Base-by-base conservation (phyloP, 2,329 filamentous ascomycete genomes). In the Geosmithia putterillii region DNA sequence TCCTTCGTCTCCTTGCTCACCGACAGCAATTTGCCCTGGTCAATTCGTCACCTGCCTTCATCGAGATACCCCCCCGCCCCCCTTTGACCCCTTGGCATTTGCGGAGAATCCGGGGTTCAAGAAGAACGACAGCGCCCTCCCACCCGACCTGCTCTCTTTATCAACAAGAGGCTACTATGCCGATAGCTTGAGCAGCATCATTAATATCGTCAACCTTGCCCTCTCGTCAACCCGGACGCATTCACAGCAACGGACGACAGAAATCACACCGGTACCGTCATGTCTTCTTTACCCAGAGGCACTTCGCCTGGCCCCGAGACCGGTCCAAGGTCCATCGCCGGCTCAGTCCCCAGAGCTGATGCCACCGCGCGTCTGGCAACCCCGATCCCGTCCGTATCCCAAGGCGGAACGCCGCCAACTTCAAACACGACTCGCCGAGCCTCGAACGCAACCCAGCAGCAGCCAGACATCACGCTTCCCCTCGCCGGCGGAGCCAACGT, bases 331-430 rank as follows among this genome's bases (percentile, higher is more conserved):
- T 42, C 44, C 17, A 42, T 65, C 48, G 67, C 69, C 45, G 67
- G 70, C 41, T 76, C 75, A 8, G 55, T 73, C 21, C 74, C 74
- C 38, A 72, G 78, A 58, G 74, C 72, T 42, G 70, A 78, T 48
- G 65, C 73, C 40, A 82, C 73, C 42, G 78, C 78, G 45, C 71
- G 77, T 48, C 67, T 82, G 43, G 75, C 74, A 39, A 74, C 74
- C 22, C 76, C 76, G 25, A 63, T 77, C 18, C 66, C 67, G 23
- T 61, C 65, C 39, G 58, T 62, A 41, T 58, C 57, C 40, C 48
- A 58, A 39, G 56, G 58, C 41, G 58, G 62, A 19, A 60, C 61
- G 32, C 57, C 59, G 10, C 45, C 47, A 19, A 23, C 45, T n/a
- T n/a, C n/a, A n/a, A n/a, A n/a, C n/a, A n/a, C n/a, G n/a, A n/a